These are phyloP conservation scores for Candida tallmaniae DNA, from an alignment of 805 yeast genomes.

Conservation along the genomic window DNA sequence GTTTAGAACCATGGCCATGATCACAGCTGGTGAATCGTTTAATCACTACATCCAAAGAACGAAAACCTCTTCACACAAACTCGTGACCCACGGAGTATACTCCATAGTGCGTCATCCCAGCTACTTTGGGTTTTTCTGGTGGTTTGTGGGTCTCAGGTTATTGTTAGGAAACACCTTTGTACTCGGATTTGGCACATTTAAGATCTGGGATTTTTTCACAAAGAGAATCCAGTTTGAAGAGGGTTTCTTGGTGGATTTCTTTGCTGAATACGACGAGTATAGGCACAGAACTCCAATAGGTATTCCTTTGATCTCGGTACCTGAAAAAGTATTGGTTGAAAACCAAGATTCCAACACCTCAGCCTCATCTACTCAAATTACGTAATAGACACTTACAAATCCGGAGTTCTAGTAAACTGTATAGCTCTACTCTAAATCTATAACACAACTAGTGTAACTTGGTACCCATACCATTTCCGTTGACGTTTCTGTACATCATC, in stretches of 20 bases:
- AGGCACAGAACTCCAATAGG: constrained; percentile 45
- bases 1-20: constrained; percentile 75
- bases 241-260: constrained; percentile 54
- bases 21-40: constrained; percentile 80
- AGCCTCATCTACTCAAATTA: neutral
- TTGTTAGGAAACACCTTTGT: constrained; percentile 64
- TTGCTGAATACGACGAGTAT: constrained; percentile 65
- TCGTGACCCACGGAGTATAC: constrained; percentile 77
- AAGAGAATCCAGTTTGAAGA: constrained; percentile 74
- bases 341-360: neutral
- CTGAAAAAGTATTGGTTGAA: too few relatives aligned
- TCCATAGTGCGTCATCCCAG: constrained; percentile 75
- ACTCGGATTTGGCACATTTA: constrained; percentile 46
- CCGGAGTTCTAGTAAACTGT: too few relatives aligned
- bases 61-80: constrained; percentile 50
- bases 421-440: too few relatives aligned
- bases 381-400: neutral
- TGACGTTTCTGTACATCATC: constrained; percentile 69
- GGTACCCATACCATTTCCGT: constrained; percentile 39
- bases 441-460: too few relatives aligned
- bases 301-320: constrained; percentile 29
- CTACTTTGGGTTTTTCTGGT: constrained; percentile 85
- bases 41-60: constrained; percentile 68
- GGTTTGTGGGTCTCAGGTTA: constrained; percentile 87
- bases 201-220: constrained; percentile 66